phyloP scores from a whole-genome alignment of 1,284 basidiomycete genomes.

The Pseudozyma sp. region DNA sequence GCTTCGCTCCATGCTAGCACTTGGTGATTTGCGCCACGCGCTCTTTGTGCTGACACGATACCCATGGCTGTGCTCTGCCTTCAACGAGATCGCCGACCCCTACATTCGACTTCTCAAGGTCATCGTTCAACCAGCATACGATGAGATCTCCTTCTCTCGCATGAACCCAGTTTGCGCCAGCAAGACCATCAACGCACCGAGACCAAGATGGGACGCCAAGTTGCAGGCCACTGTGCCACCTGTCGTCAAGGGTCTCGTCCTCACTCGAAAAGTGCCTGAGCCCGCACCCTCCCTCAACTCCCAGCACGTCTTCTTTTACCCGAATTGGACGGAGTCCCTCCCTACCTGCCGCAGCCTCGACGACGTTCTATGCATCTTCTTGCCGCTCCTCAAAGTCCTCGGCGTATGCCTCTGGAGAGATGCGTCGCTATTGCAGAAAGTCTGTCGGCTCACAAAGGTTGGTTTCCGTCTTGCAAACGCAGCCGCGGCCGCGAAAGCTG shows the following conservation, averaged over 20 bases:
- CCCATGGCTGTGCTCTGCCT: conserved; percentile 85
- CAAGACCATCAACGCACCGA: conserved; percentile 68
- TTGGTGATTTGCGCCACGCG: conserved; percentile 84
- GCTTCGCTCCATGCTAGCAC: conserved; percentile 81
- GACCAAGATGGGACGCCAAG: conserved; percentile 66
- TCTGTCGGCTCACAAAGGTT: conserved; percentile 55
- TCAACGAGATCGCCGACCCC: conserved; percentile 83
- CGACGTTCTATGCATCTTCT: conserved; percentile 44
- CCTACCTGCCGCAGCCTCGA: conserved; percentile 37
- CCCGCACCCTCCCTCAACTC: conserved; percentile 42
- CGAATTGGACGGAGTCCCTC: conserved; percentile 54
- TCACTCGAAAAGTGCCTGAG: conserved; percentile 62
- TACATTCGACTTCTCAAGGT: conserved; percentile 64
- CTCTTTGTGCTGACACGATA: conserved; percentile 83
- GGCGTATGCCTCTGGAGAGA: conserved; percentile 57
- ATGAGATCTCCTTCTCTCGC: conserved; percentile 68
- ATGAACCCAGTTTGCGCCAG: conserved; percentile 74
- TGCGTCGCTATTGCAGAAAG: conserved; percentile 56
- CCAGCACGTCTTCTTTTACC: conserved; percentile 62
- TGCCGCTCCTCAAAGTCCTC: conserved; percentile 64
- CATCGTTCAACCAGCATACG: conserved; percentile 62
- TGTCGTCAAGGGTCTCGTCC: conserved; percentile 24
- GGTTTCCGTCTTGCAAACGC: conserved; percentile 34
- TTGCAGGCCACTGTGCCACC: conserved; percentile 22
- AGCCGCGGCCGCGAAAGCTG: conserved; percentile 12